Evolutionary conservation across 208 protist species (phyloP).

Genomic region (Crithidia sp.): DNA sequence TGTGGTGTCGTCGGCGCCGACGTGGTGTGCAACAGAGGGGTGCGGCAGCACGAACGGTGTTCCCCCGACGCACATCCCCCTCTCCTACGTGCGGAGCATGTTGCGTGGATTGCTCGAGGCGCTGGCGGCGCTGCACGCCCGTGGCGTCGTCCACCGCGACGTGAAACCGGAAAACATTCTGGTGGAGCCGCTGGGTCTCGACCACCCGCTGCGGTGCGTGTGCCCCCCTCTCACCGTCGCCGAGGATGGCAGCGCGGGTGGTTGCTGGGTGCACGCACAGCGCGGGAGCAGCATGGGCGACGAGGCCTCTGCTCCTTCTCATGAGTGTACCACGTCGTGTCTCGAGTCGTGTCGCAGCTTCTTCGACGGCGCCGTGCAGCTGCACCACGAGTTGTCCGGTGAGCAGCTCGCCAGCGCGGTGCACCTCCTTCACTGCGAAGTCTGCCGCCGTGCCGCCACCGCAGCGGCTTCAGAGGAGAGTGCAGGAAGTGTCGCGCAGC

Average conservation of each 20-base stretch:
- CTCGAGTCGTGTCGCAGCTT: conserved; percentile 25
- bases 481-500: not conserved
- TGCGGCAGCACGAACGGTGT: not conserved
- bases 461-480: not conserved
- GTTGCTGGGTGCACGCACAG: conserved; percentile 30
- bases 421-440: conserved; percentile 24
- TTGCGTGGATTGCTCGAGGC: conserved; percentile 38
- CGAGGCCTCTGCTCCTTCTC: not conserved
- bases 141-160: conserved; percentile 69
- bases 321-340: not conserved
- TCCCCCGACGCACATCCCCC: conserved; percentile 24
- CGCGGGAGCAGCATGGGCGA: not conserved
- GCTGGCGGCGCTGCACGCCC: conserved; percentile 57
- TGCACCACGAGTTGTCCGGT: conserved; percentile 32
- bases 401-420: conserved; percentile 22
- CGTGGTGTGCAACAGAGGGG: conserved; percentile 4
- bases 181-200: conserved; percentile 48
- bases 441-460: conserved; percentile 6
- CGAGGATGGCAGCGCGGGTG: not conserved
- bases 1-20: conserved; percentile 9
- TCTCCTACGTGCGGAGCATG: conserved; percentile 33
- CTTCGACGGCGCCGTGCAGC: conserved; percentile 4
- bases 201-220: conserved; percentile 32
- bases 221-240: conserved; percentile 20
- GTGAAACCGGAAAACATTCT: conserved; percentile 64